Evolutionary conservation across 257 asterid species (phyloP), one percentile per base, ranked within the genome.

Genomic region (Ballota nigra): DNA sequence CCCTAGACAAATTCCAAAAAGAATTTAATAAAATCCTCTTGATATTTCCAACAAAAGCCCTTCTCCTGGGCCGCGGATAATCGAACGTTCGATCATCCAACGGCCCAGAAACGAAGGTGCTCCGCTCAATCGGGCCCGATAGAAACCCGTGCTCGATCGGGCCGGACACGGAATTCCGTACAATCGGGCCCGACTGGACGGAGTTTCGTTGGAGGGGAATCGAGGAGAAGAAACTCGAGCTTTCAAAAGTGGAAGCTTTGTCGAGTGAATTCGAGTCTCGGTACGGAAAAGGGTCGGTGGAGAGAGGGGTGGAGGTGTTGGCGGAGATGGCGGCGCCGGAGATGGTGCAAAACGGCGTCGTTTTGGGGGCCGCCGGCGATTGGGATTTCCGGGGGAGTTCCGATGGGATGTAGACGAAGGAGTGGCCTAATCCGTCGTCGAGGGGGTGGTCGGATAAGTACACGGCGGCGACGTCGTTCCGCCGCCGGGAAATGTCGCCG

Each of bases 311-410:
- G 57, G 87, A 85, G 56, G 86, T 76, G 83, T 93, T 93, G 80
- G 98, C 98, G 38, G 97, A 87, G 82, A 93, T 89, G 74, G 97
- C 83, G 7, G 98, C 98, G 71, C 98, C 98, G 76, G 97, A 93
- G 47, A 93, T 91, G 9, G 96, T 84, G 2, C 89, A 78, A 57
- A 93, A 86, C 22, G 83, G 81, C 77, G 96, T 34, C 63, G 83
- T 70, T 23, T 66, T 83, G 1, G 80, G 56, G 66, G 82, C 73
- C 13, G 59, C 61, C 19, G 83, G 80, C 76, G 95, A 31, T 31
- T 80, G 81, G 58, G 85, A 57, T 38, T 85, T 86, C 13, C 68
- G 78, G 52, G 53, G 72, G 12, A 83, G 77, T 62, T 89, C 96
- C 2, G 96, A 89, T 4, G 87, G 80, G 55, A 87, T 83, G 87